Base-by-base conservation (phyloP, 1,284 basidiomycete species). In the Apiotrichum montevideense region DNA sequence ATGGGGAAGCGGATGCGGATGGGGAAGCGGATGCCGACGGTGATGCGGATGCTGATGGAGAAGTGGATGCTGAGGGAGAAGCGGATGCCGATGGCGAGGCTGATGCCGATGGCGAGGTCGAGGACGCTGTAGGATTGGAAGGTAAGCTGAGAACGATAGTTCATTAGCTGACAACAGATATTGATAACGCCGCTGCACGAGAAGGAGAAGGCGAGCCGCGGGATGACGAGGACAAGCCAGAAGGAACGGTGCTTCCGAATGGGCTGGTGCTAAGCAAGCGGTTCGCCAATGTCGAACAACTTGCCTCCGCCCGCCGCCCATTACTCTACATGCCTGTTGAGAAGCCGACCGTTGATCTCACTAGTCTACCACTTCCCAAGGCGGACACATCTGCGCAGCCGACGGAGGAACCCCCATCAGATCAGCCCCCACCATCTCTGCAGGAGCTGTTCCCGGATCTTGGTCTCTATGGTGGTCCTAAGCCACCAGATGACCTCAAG, bases 401-500 rank as follows among this genome's bases (percentile, higher is more conserved):
- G n/a, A 5, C 50, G 0, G 47, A 41, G 21, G 46, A 40, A 3
- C 51, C 56, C 33, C 57, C 63, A 2, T 46, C 51, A 2, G 51
- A 58, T 1, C 44, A 55, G 7, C 55, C 61, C 14, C 63, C 66
- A 56, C 60, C 64, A 1, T 59, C 66, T 10, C 62, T 79, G 6
- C 65, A 65, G n/a, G 76, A 77, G 34, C 70, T 80, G 34, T 82
- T 83, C 65, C 81, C 81, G 3, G 82, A 83, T 51, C 72, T 83
- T 5, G 73, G 72, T 4, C 54, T 77, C 6, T 83, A 80, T 62
- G 63, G 63, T 13, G 72, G 75, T 3, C 74, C 76, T 2, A 48
- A 59, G 1, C 70, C 74, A 0, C 67, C 73, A 3, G 59, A 63
- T 39, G 72, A 72, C 46, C 69, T 70, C 58, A 78, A 78, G 53